Conservation (phyloP, 2,329 filamentous ascomycete species). For the Alternaria sp. region DNA sequence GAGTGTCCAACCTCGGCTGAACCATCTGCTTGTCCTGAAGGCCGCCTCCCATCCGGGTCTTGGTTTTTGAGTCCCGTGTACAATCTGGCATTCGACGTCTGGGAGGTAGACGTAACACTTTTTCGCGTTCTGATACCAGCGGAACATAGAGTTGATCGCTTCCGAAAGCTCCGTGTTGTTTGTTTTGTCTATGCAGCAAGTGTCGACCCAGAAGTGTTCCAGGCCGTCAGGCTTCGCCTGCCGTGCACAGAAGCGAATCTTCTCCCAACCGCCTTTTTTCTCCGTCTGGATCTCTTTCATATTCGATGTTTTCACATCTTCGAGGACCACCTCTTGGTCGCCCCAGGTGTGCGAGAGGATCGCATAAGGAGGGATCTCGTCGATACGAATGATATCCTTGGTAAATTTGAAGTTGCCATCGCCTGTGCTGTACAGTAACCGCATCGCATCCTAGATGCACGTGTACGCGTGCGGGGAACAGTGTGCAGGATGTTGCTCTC, state of each 20-base stretch:
- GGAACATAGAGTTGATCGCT: constrained; percentile 23
- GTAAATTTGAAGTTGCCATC: not conserved
- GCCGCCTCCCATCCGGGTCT: too few species aligned
- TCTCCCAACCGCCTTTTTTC: not conserved
- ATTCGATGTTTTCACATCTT: too few species aligned
- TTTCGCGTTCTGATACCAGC: constrained; percentile 17
- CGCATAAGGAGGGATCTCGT: constrained; percentile 8
- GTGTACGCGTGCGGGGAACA: too few species aligned
- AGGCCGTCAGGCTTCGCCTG: constrained; percentile 16
- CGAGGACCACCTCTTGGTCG: not conserved
- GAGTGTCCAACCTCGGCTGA: too few species aligned
- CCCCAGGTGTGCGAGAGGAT: constrained; percentile 10
- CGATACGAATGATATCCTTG: not conserved
- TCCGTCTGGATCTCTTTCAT: too few species aligned
- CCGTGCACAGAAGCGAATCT: constrained; percentile 22
- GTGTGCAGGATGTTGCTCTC: too few species aligned
- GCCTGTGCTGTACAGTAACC: rapidly evolving
- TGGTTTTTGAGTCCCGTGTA: too few species aligned
- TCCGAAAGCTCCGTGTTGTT: not conserved
- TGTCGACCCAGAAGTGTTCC: not conserved
- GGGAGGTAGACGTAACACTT: constrained; percentile 29
- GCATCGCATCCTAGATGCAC: too few species aligned
- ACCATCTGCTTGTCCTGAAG: too few species aligned
- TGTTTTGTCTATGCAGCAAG: not conserved
- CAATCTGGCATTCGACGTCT: too few species aligned